Base-by-base conservation (phyloP, 257 asterid species). In the Salvia miltiorrhiza region DNA sequence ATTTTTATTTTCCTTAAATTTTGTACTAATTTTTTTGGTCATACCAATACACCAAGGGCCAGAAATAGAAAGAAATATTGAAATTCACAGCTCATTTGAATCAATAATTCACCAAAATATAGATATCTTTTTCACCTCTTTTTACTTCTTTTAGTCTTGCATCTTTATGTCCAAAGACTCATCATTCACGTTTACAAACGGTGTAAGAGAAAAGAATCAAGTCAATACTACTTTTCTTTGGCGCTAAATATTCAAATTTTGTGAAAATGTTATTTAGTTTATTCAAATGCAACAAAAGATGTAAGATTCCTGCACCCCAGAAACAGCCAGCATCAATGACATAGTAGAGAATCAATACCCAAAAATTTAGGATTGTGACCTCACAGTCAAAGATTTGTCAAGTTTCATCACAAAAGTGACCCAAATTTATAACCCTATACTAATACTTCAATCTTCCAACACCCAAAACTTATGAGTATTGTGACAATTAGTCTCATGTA, bases 271-370 rank as follows among this genome's bases (percentile, higher is more conserved):
- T 43, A 37, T 55, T 61, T 44, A 30, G n/a, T 33, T 65, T 47
- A 37, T 76, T 68, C 71, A 68, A 57, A 45, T 17, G 40, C n/a
- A 44, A 37, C 48, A 75, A 62, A 68, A 75, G 74, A 61, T 58
- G 64, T 48, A 72, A 77, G 72, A 72, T 77, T 64, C 69, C 63
- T 63, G 40, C 11, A 63, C 64, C 48, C 13, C 45, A 14, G 28
- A 69, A 59, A 73, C 5, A 28, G 50, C 49, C 26, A 64, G 21
- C 39, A 58, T 64, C 58, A 57, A 28, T 63, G 67, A 69, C 78
- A 80, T 80, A 32, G 81, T 68, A 73, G 72, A 65, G 81, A 76
- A 80, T 76, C 72, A 63, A 65, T 1, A 26, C 45, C 50, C 23
- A 24, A 44, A 28, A 32, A 63, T 4, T 59, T 63, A 21, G 64